phyloP scores from a whole-genome alignment of 768 basidiomycete species.

The Amanita polypyramis region DNA sequence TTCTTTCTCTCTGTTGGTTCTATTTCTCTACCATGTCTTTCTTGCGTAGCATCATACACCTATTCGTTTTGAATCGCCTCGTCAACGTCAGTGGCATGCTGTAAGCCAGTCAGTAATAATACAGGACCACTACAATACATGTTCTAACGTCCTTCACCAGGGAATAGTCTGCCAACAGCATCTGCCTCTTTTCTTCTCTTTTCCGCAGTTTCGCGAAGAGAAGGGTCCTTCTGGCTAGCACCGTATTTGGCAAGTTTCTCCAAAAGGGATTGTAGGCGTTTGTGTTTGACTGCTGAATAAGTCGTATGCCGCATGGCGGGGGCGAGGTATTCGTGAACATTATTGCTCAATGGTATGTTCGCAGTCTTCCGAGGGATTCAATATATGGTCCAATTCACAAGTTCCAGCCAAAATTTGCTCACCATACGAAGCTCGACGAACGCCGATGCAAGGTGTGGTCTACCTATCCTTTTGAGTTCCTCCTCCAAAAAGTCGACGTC shows the following conservation, averaged over 20 bases:
- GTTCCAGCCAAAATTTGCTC: conserved; percentile 16
- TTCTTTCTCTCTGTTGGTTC: conserved; percentile 18
- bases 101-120: not conserved
- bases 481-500: conserved; percentile 86
- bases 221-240: conserved; percentile 44
- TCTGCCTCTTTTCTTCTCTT: conserved; percentile 71
- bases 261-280: conserved; percentile 59
- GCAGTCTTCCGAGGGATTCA: conserved; percentile 36
- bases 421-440: conserved; percentile 78
- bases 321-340: conserved; percentile 72
- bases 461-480: conserved; percentile 70
- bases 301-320: conserved; percentile 58
- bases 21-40: conserved; percentile 15
- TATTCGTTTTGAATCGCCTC: not conserved
- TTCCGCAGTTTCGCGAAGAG: conserved; percentile 57
- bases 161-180: conserved; percentile 61
- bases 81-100: not conserved
- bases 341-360: conserved; percentile 62
- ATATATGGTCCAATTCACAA: not conserved
- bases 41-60: conserved; percentile 2
- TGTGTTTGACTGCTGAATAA: conserved; percentile 57
- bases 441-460: conserved; percentile 55
- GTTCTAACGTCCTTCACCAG: conserved; percentile 49
- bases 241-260: conserved; percentile 74
- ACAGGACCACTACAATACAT: not conserved